Conservation (phyloP, 1,284 basidiomycete genomes). For the Microbotryum saponariae region DNA sequence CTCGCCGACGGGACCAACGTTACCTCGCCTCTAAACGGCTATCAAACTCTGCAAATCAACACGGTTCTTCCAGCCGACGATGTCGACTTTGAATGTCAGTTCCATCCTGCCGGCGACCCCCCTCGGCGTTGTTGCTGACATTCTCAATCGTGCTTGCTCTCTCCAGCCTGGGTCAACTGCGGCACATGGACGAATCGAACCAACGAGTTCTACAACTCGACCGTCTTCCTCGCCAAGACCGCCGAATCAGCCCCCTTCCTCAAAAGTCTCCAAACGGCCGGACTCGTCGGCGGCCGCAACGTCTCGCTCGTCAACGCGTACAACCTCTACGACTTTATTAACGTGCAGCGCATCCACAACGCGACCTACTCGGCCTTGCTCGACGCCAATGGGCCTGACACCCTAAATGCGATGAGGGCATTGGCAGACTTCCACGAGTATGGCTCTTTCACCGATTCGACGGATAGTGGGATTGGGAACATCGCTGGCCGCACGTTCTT, state of each 20-base stretch:
- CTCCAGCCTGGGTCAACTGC: conserved; percentile 37
- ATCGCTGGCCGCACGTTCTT: conserved; percentile 71
- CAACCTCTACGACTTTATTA: conserved; percentile 52
- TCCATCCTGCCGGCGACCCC: too few relatives aligned
- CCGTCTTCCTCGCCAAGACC: conserved; percentile 52
- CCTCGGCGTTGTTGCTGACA: too few relatives aligned
- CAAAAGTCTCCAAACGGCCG: conserved; percentile 49
- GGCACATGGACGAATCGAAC: conserved; percentile 34
- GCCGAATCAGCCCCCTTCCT: conserved; percentile 59
- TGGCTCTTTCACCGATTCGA: conserved; percentile 60
- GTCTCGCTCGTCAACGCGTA: conserved; percentile 59
- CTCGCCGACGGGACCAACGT: conserved; percentile 70
- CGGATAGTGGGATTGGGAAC: conserved; percentile 63
- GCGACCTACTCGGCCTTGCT: conserved; percentile 65
- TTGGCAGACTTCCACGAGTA: conserved; percentile 57
- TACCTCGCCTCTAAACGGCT: conserved; percentile 67
- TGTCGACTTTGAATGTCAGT: conserved; percentile 57
- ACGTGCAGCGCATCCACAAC: conserved; percentile 57
- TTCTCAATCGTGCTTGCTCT: too few relatives aligned
- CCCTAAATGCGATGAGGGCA: conserved; percentile 6
- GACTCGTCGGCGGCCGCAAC: conserved; percentile 59
- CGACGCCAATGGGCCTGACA: conserved; percentile 45
- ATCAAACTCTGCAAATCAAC: conserved; percentile 53
- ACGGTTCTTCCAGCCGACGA: conserved; percentile 75
- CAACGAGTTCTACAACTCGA: conserved; percentile 35